These are phyloP conservation scores for Dendrocalamus latiflorus DNA, from an alignment of 202 grass and related monocot genomes.

Conservation along the genomic window DNA sequence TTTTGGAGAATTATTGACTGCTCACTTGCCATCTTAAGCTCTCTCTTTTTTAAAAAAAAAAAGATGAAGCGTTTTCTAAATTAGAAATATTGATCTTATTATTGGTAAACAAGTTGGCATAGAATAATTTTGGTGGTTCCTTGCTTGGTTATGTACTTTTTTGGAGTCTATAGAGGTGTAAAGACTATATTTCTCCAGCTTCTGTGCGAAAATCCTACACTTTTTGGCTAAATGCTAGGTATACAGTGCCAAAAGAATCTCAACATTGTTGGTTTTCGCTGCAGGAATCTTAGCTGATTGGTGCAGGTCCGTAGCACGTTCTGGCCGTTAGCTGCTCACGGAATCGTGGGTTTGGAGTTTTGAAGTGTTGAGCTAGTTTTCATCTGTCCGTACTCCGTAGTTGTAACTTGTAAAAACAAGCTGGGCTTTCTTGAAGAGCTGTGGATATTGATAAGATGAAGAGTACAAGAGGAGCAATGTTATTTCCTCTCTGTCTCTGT, in stretches of 20 bases:
- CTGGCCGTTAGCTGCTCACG: neutral
- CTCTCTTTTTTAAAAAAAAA: neutral
- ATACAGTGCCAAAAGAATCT: slow-evolving; percentile 1
- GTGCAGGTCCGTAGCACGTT: neutral
- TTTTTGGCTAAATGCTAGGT: neutral
- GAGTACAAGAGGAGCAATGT: neutral
- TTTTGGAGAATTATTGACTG: neutral
- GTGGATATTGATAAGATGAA: slow-evolving; percentile 27
- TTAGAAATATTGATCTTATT: neutral
- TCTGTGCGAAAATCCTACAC: neutral
- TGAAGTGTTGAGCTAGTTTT: neutral
- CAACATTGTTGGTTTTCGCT: neutral
- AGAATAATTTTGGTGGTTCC: neutral
- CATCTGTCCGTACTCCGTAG: neutral
- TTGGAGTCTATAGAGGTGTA: neutral
- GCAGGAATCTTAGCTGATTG: slow-evolving; percentile 8
- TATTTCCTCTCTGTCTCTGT: slow-evolving; percentile 1
- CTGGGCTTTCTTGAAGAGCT: neutral
- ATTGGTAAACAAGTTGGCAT: neutral
- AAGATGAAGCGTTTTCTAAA: neutral
- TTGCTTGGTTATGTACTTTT: neutral
- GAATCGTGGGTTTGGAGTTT: slow-evolving; percentile 1
- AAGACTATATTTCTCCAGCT: neutral
- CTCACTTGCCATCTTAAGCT: neutral
- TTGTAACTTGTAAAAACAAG: neutral